Evolutionary conservation across 176 grass and related monocot species (phyloP).

Genomic region (Paspalum notatum): DNA sequence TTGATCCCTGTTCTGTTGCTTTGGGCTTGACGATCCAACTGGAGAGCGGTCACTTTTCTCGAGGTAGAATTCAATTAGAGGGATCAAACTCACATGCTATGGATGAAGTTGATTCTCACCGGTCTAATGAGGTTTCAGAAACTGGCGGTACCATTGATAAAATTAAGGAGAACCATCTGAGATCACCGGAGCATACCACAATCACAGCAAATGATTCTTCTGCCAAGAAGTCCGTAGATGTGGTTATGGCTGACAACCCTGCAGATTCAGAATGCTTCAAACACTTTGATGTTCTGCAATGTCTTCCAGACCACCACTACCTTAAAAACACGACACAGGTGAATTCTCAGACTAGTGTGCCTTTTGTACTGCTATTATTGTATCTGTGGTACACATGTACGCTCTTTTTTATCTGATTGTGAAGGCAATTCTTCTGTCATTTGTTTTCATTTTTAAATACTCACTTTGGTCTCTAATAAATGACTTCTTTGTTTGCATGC

Average conservation of each 20-base stretch:
- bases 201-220: constrained; percentile 42
- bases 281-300: constrained; percentile 88
- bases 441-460: neutral
- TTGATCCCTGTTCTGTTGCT: constrained; percentile 71
- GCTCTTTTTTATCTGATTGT: neutral
- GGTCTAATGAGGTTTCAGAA: constrained; percentile 61
- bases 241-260: constrained; percentile 40
- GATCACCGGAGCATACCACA: constrained; percentile 23
- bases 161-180: constrained; percentile 33
- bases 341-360: constrained; percentile 19
- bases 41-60: constrained; percentile 74
- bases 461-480: neutral
- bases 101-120: constrained; percentile 63
- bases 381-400: neutral
- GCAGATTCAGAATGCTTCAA: constrained; percentile 64
- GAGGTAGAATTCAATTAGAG: constrained; percentile 73
- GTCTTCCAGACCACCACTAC: constrained; percentile 83
- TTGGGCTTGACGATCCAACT: constrained; percentile 70
- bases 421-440: neutral
- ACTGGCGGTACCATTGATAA: constrained; percentile 63
- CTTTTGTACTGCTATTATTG: neutral
- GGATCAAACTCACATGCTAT: constrained; percentile 58
- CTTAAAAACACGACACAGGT: constrained; percentile 61
- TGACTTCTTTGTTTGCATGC: neutral
- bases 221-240: constrained; percentile 38